Conservation (phyloP, 1,139 yeast species). For the Zhuliangozyma parablackwelliae region DNA sequence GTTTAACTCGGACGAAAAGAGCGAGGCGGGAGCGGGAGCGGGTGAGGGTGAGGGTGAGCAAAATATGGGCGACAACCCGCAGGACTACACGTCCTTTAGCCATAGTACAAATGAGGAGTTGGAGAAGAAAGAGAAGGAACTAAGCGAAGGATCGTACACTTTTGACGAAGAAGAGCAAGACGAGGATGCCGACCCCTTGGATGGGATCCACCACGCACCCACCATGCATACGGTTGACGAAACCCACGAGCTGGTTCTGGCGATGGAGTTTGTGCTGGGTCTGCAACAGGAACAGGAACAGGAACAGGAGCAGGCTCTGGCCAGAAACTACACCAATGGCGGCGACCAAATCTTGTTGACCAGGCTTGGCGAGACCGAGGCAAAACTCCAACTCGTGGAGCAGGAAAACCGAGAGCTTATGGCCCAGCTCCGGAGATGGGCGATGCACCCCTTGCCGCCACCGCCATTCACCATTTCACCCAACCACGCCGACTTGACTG, state of each 20-base stretch:
- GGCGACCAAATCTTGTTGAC: too few relatives aligned
- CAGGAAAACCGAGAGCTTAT: slow-evolving; percentile 11
- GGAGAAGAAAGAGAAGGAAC: too few relatives aligned
- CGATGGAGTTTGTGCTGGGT: too few relatives aligned
- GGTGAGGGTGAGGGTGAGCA: too few relatives aligned
- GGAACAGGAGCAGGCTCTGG: too few relatives aligned
- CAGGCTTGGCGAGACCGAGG: not conserved
- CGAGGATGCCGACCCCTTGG: not conserved
- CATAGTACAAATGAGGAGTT: not conserved
- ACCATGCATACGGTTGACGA: too few relatives aligned
- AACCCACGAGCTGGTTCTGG: too few relatives aligned
- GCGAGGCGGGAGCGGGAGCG: slow-evolving; percentile 1
- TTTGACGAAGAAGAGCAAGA: slow-evolving; percentile 18
- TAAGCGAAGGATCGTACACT: slow-evolving; percentile 14
- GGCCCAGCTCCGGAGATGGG: slow-evolving; percentile 4
- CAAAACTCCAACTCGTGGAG: slow-evolving; percentile 1
- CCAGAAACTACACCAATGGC: too few relatives aligned
- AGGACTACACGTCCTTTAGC: slow-evolving; percentile 25
- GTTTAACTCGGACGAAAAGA: slow-evolving; percentile 20
- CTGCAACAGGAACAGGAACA: too few relatives aligned
- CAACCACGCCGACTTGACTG: slow-evolving; percentile 17
- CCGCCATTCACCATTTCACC: too few relatives aligned
- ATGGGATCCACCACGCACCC: too few relatives aligned
- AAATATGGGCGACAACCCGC: not conserved
- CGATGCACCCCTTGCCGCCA: not conserved